A percentile compares a stretch with the other conserved stretches of the same genome.
These are phyloP conservation scores for Saccharomyces hybrid DNA, from an alignment of 1,139 yeast species.

Conservation along the genomic window DNA sequence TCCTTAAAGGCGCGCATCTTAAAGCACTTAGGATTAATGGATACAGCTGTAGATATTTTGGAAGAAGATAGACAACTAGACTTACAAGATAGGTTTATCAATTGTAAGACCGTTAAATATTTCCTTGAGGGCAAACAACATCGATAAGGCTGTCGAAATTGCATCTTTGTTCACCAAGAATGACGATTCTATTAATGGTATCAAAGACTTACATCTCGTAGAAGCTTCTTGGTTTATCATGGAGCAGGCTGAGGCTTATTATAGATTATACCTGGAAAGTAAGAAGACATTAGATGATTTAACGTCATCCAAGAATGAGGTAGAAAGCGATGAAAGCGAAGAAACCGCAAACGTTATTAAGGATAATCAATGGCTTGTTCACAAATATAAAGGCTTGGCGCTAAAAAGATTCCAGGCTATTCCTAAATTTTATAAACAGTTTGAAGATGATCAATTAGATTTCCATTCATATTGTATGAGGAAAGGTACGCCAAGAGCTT, in stretches of 20 bases:
- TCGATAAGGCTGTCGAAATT: slow-evolving; percentile 67
- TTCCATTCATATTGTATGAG: slow-evolving; percentile 91
- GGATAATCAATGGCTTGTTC: slow-evolving; percentile 26
- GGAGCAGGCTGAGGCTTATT: slow-evolving; percentile 80
- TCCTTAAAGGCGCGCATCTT: slow-evolving; percentile 74
- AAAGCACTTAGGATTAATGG: slow-evolving; percentile 59
- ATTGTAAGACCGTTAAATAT: slow-evolving; percentile 82
- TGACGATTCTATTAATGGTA: slow-evolving; percentile 70
- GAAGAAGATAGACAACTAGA: slow-evolving; percentile 70
- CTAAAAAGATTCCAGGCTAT: slow-evolving; percentile 71
- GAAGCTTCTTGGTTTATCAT: slow-evolving; percentile 86
- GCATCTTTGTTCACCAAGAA: slow-evolving; percentile 79
- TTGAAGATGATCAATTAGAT: slow-evolving; percentile 79
- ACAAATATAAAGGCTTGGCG: slow-evolving; percentile 58
- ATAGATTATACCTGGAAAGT: slow-evolving; percentile 35
- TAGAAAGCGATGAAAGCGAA: slow-evolving; percentile 10
- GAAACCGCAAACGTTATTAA: not conserved
- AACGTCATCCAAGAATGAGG: slow-evolving; percentile 25
- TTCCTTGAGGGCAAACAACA: slow-evolving; percentile 71
- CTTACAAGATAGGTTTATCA: slow-evolving; percentile 84
- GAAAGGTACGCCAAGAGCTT: slow-evolving; percentile 83
- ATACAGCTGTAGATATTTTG: slow-evolving; percentile 58
- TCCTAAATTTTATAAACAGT: slow-evolving; percentile 59
- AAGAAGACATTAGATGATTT: slow-evolving; percentile 30
- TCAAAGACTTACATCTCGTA: slow-evolving; percentile 79